Base-by-base conservation (phyloP, 371 early-diverging fungal genomes). In the Mortierella sp. region DNA sequence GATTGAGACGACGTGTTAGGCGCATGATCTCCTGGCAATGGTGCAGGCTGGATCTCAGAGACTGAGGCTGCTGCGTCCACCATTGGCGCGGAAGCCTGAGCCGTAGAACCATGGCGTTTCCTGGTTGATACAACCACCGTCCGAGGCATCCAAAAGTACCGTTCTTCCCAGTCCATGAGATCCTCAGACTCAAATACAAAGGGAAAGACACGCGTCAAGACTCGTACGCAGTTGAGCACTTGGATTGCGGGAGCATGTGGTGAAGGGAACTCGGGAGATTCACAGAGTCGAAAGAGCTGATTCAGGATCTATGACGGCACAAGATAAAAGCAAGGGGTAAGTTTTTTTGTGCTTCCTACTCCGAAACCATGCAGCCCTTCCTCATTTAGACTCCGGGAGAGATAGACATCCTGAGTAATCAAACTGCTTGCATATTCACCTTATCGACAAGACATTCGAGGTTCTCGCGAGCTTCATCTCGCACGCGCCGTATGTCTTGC, bases 191-290 rank as follows among this genome's bases (percentile, higher is more conserved):
- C 96, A 78, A 89, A 96, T 7, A 92, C 79, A 78, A 90, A 94
- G 12, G 95, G 95, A 37, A 96, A 78, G 21, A 95, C 45, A 9
- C 96, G 86, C 0, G 95, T 94, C 60, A 96, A 71, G 19, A 95
- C 79, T 22, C 96, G 90, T 22, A 90, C 81, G 62, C 93, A 92
- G 76, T 96, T 95, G 22, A 93, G 76, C n/a, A 92, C 80, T 28
- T 92, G 88, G 39, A 72, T 76, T 13, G 82, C 82, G 17, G 83
- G 82, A 19, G 83, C 69, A 22, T 85, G 81, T 13, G 82, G 74
- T 27, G 82, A 80, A 1, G 84, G 82, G 63, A 88, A 83, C 47
- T 82, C 84, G n/a, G 80, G 79, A 17, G 86, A 78, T 9, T 82
- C 67, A 44, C 88, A 79, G 24, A 91, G 71, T 6, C 60, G 46